Evolutionary conservation across 768 basidiomycete species (phyloP).

Genomic region (Hypholoma sublateritium): DNA sequence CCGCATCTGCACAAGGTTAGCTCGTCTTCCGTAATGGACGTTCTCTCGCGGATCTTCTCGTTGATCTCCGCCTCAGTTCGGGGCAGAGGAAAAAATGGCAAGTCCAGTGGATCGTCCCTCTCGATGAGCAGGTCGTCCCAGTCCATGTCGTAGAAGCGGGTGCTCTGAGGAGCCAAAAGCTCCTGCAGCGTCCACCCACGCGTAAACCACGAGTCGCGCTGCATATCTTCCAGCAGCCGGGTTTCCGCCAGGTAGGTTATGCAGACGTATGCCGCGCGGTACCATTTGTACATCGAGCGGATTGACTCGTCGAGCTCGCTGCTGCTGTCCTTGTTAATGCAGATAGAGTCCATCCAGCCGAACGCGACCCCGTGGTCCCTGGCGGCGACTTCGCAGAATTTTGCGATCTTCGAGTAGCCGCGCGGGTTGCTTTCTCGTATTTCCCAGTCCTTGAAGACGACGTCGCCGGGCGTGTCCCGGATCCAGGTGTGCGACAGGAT

Average conservation of each 20-base stretch:
- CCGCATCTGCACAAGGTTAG: background rate
- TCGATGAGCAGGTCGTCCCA: constrained; percentile 9
- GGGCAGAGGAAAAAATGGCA: background rate
- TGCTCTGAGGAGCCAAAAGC: constrained; percentile 4
- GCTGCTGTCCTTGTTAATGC: constrained; percentile 16
- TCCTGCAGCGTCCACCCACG: constrained; percentile 18
- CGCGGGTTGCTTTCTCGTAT: background rate
- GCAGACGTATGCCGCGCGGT: constrained; percentile 6
- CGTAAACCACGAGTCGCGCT: constrained; percentile 11
- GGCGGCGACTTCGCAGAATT: constrained; percentile 7
- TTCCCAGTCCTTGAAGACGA: background rate
- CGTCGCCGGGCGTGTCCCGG: background rate
- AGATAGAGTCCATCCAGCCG: constrained; percentile 14
- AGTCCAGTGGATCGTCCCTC: background rate
- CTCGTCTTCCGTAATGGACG: constrained; percentile 5
- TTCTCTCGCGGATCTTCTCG: constrained; percentile 4
- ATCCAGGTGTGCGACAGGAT: constrained; percentile 6
- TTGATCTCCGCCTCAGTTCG: background rate
- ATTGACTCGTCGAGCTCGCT: constrained; percentile 16
- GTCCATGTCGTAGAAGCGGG: constrained; percentile 10
- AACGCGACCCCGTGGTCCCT: constrained; percentile 3
- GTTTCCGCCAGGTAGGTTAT: constrained; percentile 12
- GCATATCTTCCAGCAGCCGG: constrained; percentile 4
- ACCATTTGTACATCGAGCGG: constrained; percentile 18
- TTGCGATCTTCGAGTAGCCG: constrained; percentile 9